These are phyloP conservation scores for Lecanosticta acicola DNA, from an alignment of 2,329 filamentous ascomycete genomes.

Conservation along the genomic window DNA sequence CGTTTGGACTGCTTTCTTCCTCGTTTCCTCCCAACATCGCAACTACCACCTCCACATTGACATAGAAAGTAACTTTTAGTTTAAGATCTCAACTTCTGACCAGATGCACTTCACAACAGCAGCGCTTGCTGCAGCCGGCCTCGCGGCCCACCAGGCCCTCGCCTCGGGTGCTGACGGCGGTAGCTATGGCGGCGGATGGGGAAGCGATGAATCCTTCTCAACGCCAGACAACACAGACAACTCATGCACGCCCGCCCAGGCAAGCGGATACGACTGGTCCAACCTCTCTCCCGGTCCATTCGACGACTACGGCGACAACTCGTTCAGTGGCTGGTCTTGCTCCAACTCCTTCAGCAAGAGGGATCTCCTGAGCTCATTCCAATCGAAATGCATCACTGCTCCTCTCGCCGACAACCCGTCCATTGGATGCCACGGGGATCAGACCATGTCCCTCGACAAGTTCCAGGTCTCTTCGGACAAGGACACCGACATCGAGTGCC, in stretches of 20 bases:
- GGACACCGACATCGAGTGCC: conserved; percentile 71
- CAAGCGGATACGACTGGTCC: conserved; percentile 65
- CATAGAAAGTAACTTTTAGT: conserved; percentile 6
- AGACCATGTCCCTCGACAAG: conserved; percentile 66
- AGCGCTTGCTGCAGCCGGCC: conserved; percentile 12
- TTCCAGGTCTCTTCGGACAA: conserved; percentile 69
- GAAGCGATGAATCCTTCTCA: conserved; percentile 51
- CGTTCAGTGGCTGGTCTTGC: conserved; percentile 69
- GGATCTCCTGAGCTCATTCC: conserved; percentile 44
- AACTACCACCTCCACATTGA: conserved; percentile 7
- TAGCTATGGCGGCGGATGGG: conserved; percentile 33
- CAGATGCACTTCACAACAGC: conserved; percentile 18
- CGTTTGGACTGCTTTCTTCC: conserved; percentile 34
- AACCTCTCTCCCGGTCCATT: conserved; percentile 59
- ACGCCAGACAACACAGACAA: conserved; percentile 71
- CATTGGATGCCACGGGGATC: conserved; percentile 43
- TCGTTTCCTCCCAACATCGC: not conserved
- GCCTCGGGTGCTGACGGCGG: conserved; percentile 31
- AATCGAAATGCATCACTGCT: conserved; percentile 40
- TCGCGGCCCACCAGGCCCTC: conserved; percentile 44
- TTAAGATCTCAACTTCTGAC: not conserved
- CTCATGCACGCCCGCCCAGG: conserved; percentile 66
- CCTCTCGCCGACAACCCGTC: conserved; percentile 41
- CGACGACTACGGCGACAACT: conserved; percentile 63
- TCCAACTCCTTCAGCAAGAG: conserved; percentile 56